Conservation (phyloP, 2,329 filamentous ascomycete species). For the Trichophyton simii region DNA sequence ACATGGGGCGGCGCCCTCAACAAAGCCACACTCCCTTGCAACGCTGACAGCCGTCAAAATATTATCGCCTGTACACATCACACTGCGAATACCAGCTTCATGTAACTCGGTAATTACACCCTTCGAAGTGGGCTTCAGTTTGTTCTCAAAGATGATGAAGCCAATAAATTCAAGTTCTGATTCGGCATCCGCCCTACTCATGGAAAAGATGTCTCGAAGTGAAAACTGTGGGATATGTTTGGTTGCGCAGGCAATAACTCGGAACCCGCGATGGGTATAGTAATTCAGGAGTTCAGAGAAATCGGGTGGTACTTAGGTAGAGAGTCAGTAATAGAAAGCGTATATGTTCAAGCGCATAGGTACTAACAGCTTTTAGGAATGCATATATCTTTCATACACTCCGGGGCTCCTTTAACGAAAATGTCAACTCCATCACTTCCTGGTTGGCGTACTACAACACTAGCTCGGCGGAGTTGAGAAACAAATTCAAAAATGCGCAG, state of each 20-base stretch:
- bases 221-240: constrained; percentile 78
- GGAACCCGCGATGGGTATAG: constrained; percentile 92
- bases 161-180: constrained; percentile 74
- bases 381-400: constrained; percentile 93
- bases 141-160: constrained; percentile 98
- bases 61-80: constrained; percentile 94
- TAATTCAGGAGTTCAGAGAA: constrained; percentile 80
- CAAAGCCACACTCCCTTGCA: constrained; percentile 67
- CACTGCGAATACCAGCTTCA: constrained; percentile 69
- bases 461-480: constrained; percentile 80
- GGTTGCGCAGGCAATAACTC: constrained; percentile 89
- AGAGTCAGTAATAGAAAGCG: constrained; percentile 9
- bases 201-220: constrained; percentile 91
- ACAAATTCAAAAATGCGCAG: constrained; percentile 89
- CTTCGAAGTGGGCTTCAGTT: constrained; percentile 78
- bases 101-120: constrained; percentile 70
- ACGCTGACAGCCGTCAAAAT: constrained; percentile 65
- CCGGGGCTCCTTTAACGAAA: constrained; percentile 92
- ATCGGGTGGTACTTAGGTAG: constrained; percentile 57
- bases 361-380: constrained; percentile 60
- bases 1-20: constrained; percentile 71
- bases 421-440: constrained; percentile 72
- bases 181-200: constrained; percentile 77
- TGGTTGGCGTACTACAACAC: constrained; percentile 82
- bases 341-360: neutral